Evolutionary conservation across 2,329 filamentous ascomycete species (phyloP), one percentile per base, ranked within the genome.

Genomic region (Arthrobotrys pseudoclavata): DNA sequence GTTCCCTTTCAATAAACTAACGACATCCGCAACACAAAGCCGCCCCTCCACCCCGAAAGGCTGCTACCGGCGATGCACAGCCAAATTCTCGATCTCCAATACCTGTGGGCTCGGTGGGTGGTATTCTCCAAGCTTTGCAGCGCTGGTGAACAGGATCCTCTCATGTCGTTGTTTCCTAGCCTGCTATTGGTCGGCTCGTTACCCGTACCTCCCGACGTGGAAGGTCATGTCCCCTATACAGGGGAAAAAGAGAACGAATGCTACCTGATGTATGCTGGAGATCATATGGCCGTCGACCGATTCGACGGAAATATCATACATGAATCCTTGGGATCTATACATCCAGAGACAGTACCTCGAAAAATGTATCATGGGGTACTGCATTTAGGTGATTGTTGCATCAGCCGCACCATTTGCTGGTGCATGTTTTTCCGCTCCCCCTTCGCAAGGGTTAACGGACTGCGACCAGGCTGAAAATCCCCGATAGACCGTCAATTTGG

Each of bases 61-160:
- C 50, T 53, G 24, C 13, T 12, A 15, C 47, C n/a, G 60, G 55
- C 74, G 74, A 77, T 77, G 63, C 50, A n/a, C 64, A 69, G 45
- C 71, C 13, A 76, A 76, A 76, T 34, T 18, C 71, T 67, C 71
- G 71, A 76, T 76, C 74, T 62, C 67, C 15, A 31, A 13, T 22
- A 1, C 52, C 34, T 13, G 22, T 29, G 18, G 29, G 26, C 37
- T 71, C 40, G 24, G 22, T 3, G 52, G 13, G 52, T 55, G 52
- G 29, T 57, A 37, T 37, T 57, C 52, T 57, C n/a, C 57, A 29
- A 18, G 26, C 15, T 45, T 18, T 57, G 50, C 50, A 31, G 37
- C 63, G 61, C 61, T 45, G 15, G 15, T 9, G 20, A 9, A 29
- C 7, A 29, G 29, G 29, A 29, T 29, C 29, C 29, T 29, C 52